Evolutionary conservation across 768 basidiomycete species (phyloP).

Genomic region (Panellus pusillus): DNA sequence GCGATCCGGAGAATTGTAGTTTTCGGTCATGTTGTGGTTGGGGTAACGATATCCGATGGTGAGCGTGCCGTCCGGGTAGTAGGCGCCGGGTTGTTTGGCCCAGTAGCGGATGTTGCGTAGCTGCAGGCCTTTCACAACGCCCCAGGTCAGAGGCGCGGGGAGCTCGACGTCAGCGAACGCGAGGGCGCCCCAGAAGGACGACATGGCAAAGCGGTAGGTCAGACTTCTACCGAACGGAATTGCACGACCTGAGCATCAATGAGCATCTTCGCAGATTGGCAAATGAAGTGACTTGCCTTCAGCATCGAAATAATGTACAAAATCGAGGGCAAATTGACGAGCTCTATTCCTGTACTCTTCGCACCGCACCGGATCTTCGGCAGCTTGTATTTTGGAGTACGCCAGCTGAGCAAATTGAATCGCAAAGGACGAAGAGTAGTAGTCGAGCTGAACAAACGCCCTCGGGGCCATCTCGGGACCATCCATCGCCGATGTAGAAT

Average conservation of each 20-base stretch:
- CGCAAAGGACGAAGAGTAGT: conserved; percentile 78
- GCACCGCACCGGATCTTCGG: conserved; percentile 62
- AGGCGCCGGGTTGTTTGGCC: conserved; percentile 63
- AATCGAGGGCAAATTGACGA: conserved; percentile 62
- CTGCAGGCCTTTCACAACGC: conserved; percentile 70
- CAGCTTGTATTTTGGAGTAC: conserved; percentile 64
- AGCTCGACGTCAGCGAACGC: conserved; percentile 71
- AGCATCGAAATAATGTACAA: conserved; percentile 73
- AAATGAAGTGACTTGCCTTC: conserved; percentile 45
- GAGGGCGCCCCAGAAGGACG: conserved; percentile 74
- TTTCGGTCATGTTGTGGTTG: conserved; percentile 75
- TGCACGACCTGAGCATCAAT: conserved; percentile 50
- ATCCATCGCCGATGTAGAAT: conserved; percentile 74
- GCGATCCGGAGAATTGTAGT: conserved; percentile 78
- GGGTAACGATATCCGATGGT: conserved; percentile 73
- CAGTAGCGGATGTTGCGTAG: conserved; percentile 74
- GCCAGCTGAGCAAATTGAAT: conserved; percentile 74
- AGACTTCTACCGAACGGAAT: conserved; percentile 77
- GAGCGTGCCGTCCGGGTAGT: conserved; percentile 62
- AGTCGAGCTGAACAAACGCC: conserved; percentile 78
- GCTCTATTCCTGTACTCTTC: conserved; percentile 67
- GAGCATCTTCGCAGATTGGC: not conserved
- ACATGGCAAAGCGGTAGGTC: conserved; percentile 81
- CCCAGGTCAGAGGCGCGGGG: conserved; percentile 72
- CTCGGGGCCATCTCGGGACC: conserved; percentile 77